A percentile compares a stretch with the other conserved stretches of the same genome.
Conservation (phyloP, 768 basidiomycete species). For the Tremella mesenterica region DNA sequence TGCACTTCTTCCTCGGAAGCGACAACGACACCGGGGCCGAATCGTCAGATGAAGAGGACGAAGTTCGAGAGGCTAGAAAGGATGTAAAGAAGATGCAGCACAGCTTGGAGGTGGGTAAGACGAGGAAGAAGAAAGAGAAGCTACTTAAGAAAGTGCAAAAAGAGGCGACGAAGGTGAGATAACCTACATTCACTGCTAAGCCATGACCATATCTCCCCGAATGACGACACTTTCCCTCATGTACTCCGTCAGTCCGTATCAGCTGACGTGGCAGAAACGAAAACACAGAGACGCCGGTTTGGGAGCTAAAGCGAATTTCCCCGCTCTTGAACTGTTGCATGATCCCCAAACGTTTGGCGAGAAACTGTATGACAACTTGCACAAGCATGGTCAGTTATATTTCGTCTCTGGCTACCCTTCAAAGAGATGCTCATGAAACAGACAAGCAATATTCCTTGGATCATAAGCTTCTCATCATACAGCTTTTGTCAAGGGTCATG, state of each 20-base stretch:
- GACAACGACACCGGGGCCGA: conserved; percentile 60
- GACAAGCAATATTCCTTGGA: conserved; percentile 95
- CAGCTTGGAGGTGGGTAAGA: conserved; percentile 30
- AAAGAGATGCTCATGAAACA: conserved; percentile 16
- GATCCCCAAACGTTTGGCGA: conserved; percentile 95
- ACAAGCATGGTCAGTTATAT: conserved; percentile 51
- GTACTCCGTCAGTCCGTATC: not conserved
- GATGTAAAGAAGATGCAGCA: conserved; percentile 71
- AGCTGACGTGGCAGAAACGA: conserved; percentile 37
- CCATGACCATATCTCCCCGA: too few relatives aligned
- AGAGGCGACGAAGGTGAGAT: conserved; percentile 59
- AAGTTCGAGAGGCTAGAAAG: conserved; percentile 49
- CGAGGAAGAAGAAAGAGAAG: conserved; percentile 69
- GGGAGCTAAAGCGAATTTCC: conserved; percentile 57
- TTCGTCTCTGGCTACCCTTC: not conserved
- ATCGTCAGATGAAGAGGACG: conserved; percentile 61
- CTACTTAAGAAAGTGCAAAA: conserved; percentile 51
- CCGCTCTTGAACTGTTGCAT: conserved; percentile 81
- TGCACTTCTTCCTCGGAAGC: conserved; percentile 93
- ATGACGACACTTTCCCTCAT: not conserved
- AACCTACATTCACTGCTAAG: not conserved
- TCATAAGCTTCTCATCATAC: conserved; percentile 95
- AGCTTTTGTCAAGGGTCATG: conserved; percentile 88
- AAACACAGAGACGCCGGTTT: conserved; percentile 46
- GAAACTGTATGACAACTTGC: conserved; percentile 76